These are phyloP conservation scores for Saccharomyces paradoxus DNA, from an alignment of 805 yeast genomes.

Conservation along the genomic window DNA sequence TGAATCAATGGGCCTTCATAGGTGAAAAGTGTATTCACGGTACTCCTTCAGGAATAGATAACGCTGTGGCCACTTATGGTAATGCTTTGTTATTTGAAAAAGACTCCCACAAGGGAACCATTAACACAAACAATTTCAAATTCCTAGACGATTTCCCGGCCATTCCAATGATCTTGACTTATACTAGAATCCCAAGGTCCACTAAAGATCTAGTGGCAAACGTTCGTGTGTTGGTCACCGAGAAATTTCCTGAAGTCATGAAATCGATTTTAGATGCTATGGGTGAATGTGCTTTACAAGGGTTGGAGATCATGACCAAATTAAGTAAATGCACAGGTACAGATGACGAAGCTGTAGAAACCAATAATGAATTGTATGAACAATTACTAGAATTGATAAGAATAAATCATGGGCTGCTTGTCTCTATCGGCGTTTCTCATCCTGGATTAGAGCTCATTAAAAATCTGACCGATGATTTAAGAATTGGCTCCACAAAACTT, in stretches of 20 bases:
- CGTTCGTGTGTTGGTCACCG: constrained; percentile 49
- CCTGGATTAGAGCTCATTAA: constrained; percentile 78
- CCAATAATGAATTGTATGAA: constrained; percentile 41
- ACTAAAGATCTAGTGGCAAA: constrained; percentile 77
- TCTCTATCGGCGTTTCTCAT: constrained; percentile 84
- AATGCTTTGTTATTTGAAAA: constrained; percentile 91
- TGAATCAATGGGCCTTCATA: constrained; percentile 81
- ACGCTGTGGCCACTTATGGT: constrained; percentile 91
- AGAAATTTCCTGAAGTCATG: constrained; percentile 46
- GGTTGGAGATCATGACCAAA: constrained; percentile 29
- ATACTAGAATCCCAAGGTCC: constrained; percentile 79
- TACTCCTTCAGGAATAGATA: constrained; percentile 93
- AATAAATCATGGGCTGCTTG: constrained; percentile 81
- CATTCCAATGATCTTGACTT: constrained; percentile 65
- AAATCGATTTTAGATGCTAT: constrained; percentile 64
- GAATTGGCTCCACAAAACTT: constrained; percentile 79
- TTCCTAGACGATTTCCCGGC: constrained; percentile 49
- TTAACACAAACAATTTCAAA: constrained; percentile 11
- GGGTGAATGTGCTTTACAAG: constrained; percentile 64
- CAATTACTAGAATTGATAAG: constrained; percentile 54
- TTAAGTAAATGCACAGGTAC: constrained; percentile 1
- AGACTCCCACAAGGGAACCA: constrained; percentile 21
- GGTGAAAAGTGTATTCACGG: constrained; percentile 97
- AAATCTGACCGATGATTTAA: constrained; percentile 50
- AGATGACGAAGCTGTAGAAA: constrained; percentile 6